phyloP scores from a whole-genome alignment of 208 protist genomes.

The Blechomonas ayalai region DNA sequence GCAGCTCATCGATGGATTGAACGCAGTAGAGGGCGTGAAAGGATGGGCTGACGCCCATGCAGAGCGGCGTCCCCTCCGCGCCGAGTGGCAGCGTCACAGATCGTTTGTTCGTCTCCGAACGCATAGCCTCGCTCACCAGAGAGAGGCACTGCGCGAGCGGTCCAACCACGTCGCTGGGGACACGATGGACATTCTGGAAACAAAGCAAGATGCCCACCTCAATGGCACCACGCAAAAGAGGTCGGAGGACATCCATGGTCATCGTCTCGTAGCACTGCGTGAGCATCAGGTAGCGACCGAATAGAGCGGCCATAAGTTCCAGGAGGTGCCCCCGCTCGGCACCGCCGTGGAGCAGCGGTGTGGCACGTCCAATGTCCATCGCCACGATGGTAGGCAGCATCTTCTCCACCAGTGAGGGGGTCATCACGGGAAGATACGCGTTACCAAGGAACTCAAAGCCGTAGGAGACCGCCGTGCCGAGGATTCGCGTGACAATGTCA shows the following conservation, averaged over 20 bases:
- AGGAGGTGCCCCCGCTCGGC: slow-evolving; percentile 10
- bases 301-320: slow-evolving; percentile 13
- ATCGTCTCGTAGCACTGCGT: slow-evolving; percentile 40
- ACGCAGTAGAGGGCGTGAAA: slow-evolving; percentile 37
- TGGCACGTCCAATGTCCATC: slow-evolving; percentile 11
- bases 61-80: slow-evolving; percentile 10
- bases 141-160: slow-evolving; percentile 11
- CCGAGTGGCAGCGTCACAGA: slow-evolving; percentile 21
- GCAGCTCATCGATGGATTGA: slow-evolving; percentile 12
- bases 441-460: slow-evolving; percentile 83
- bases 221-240: slow-evolving; percentile 49
- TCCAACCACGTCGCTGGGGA: slow-evolving; percentile 15
- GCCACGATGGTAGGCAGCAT: slow-evolving; percentile 10
- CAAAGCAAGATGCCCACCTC: slow-evolving; percentile 55
- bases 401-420: slow-evolving; percentile 21
- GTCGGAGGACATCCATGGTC: slow-evolving; percentile 20
- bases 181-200: slow-evolving; percentile 39
- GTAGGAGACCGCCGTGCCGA: slow-evolving; percentile 53
- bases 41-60: slow-evolving; percentile 12
- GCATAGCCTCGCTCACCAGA: neutral
- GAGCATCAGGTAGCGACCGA: slow-evolving; percentile 52
- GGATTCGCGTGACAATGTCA: slow-evolving; percentile 38
- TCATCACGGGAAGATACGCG: slow-evolving; percentile 31
- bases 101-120: slow-evolving; percentile 1
- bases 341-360: slow-evolving; percentile 20